Percentiles rank a stretch among this genome's conserved stretches.
phyloP scores from a whole-genome alignment of 164 flowering plant species.

The Chimonanthus salicifolius region DNA sequence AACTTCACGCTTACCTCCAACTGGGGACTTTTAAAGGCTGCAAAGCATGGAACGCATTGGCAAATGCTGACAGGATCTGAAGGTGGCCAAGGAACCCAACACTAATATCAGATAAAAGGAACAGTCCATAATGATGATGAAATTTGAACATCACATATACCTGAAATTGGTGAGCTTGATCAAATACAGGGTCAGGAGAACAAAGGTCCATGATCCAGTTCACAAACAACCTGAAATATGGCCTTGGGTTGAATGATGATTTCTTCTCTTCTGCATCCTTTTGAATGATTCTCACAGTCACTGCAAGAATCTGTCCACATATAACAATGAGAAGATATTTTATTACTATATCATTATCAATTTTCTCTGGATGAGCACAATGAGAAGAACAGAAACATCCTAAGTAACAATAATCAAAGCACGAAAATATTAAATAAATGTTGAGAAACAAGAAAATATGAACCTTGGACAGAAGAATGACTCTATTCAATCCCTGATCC shows the following conservation, averaged over 20 bases:
- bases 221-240: slow-evolving; percentile 85
- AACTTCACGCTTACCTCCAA: slow-evolving; percentile 52
- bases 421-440: neutral
- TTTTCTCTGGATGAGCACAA: no score
- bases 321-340: neutral
- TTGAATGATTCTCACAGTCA: slow-evolving; percentile 69
- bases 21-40: slow-evolving; percentile 83
- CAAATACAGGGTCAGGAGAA: slow-evolving; percentile 59
- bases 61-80: slow-evolving; percentile 71
- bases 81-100: slow-evolving; percentile 2
- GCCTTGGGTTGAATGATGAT: slow-evolving; percentile 75
- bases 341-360: no score
- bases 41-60: slow-evolving; percentile 82
- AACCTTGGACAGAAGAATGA: slow-evolving; percentile 72
- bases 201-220: slow-evolving; percentile 76
- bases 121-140: neutral
- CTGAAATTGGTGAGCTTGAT: slow-evolving; percentile 66
- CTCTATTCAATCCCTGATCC: slow-evolving; percentile 64
- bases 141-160: slow-evolving; percentile 38
- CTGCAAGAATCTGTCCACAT: slow-evolving; percentile 52
- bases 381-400: neutral
- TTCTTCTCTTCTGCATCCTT: slow-evolving; percentile 89
- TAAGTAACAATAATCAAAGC: neutral
- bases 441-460: neutral
- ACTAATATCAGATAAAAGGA: neutral